Evolutionary conservation across 176 grass and related monocot species (phyloP).

Genomic region (Saccharum spontaneum): DNA sequence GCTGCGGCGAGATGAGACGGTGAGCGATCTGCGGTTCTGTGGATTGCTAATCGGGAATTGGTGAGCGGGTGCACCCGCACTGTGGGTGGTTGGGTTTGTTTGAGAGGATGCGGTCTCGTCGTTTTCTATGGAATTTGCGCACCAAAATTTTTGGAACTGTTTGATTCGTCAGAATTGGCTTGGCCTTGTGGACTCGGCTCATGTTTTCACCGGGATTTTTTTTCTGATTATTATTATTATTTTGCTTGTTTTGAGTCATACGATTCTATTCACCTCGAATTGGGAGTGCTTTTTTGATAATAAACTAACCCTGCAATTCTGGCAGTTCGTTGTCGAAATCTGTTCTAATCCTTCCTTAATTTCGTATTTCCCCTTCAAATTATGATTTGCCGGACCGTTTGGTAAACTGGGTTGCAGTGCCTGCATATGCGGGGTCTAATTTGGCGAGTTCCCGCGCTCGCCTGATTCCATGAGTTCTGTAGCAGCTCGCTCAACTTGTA

Average conservation of each 20-base stretch:
- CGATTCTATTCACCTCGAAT: conserved; percentile 4
- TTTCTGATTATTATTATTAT: not conserved
- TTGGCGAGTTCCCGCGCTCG: not conserved
- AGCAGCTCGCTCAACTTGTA: not conserved
- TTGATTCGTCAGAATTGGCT: conserved; percentile 8
- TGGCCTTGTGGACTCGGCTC: not conserved
- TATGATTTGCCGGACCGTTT: conserved; percentile 16
- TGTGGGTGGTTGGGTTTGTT: conserved; percentile 32
- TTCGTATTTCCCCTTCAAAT: conserved; percentile 1
- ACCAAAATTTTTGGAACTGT: not conserved
- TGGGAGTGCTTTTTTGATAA: not conserved
- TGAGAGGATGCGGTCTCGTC: not conserved
- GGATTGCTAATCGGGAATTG: conserved; percentile 13
- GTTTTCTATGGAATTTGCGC: not conserved
- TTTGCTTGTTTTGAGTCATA: not conserved
- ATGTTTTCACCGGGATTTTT: not conserved
- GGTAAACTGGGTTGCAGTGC: not conserved
- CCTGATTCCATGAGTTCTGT: conserved; percentile 1
- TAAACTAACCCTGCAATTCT: not conserved
- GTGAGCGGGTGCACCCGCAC: conserved; percentile 14
- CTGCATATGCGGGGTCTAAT: not conserved
- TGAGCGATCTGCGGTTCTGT: conserved; percentile 40
- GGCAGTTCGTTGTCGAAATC: not conserved
- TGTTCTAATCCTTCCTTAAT: not conserved
- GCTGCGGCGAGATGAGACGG: conserved; percentile 31